Evolutionary conservation across 352 stramenopile species (phyloP), one percentile per base, ranked within the genome.

Genomic region (Phytophthora foliorum): DNA sequence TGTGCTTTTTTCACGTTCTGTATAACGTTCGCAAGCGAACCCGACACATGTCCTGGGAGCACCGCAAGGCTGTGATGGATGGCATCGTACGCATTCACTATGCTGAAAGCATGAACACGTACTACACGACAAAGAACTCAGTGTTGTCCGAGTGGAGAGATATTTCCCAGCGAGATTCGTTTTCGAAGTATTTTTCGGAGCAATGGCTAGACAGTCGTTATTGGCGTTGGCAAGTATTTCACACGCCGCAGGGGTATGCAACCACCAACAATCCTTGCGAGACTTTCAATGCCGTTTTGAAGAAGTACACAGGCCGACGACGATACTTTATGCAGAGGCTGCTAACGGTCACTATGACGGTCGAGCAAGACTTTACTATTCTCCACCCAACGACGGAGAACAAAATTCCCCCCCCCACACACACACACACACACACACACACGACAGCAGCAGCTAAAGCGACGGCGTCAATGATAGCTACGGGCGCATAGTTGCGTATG

Each of bases 201-300:
- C 42, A 59, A 27, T 70, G 44, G 44, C 27, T 61, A 4, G 32
- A 57, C n/a, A 57, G 52, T 32, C n/a, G 53, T 39, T 70, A 59
- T 27, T 58, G 62, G 53, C 22, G 53, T 9, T 69, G 53, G 62
- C 62, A 63, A 4, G n/a, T 36, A n/a, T 64, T 69, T 45, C 46
- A 63, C 21, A 58, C 53, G 4, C 53, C 53, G 8, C 19, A 19
- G 6, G 51, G 49, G 0, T 60, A 44, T 36, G 52, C 61, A 27
- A 57, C 51, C 0, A 69, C n/a, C 31, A n/a, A n/a, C n/a, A n/a
- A n/a, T n/a, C n/a, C n/a, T n/a, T n/a, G n/a, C n/a, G n/a, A n/a
- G n/a, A n/a, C n/a, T n/a, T n/a, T n/a, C n/a, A n/a, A n/a, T n/a
- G n/a, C n/a, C n/a, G n/a, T n/a, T n/a, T 29, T 29, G 11, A 69